phyloP scores from a whole-genome alignment of 345 rosid species.

The Euclidium syriacum region DNA sequence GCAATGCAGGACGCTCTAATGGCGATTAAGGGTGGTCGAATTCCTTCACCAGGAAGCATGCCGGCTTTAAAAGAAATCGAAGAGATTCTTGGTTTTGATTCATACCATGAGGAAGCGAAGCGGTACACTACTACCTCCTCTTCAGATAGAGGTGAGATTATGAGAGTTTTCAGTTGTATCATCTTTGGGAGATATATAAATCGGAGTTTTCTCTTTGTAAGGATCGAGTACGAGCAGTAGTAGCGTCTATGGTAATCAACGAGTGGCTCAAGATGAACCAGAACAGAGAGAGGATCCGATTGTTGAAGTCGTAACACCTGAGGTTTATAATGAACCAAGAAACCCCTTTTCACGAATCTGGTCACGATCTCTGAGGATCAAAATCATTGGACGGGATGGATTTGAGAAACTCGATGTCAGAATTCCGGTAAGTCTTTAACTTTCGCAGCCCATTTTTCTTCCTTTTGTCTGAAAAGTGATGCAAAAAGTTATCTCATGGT shows the following conservation, averaged over 20 bases:
- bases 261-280: conserved; percentile 44
- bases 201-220: not conserved
- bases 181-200: conserved; percentile 24
- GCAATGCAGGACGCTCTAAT: conserved; percentile 90
- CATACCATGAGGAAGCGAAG: conserved; percentile 75
- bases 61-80: conserved; percentile 72
- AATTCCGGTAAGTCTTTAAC: conserved; percentile 65
- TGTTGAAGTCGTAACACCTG: conserved; percentile 87
- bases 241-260: conserved; percentile 40
- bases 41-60: conserved; percentile 94
- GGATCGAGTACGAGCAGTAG: conserved; percentile 47
- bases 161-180: not conserved
- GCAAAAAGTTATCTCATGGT: not conserved
- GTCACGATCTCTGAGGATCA: conserved; percentile 79
- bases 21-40: conserved; percentile 83
- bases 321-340: conserved; percentile 52
- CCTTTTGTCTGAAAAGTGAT: not conserved
- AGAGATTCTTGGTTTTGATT: conserved; percentile 66
- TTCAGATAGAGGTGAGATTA: conserved; percentile 49
- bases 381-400: conserved; percentile 80
- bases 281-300: conserved; percentile 52
- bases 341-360: conserved; percentile 67
- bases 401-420: conserved; percentile 80
- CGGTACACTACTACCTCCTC: conserved; percentile 42
- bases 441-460: not conserved